These are phyloP conservation scores for Ceratobasidium papillatum DNA, from an alignment of 1,284 basidiomycete species.

Conservation along the genomic window DNA sequence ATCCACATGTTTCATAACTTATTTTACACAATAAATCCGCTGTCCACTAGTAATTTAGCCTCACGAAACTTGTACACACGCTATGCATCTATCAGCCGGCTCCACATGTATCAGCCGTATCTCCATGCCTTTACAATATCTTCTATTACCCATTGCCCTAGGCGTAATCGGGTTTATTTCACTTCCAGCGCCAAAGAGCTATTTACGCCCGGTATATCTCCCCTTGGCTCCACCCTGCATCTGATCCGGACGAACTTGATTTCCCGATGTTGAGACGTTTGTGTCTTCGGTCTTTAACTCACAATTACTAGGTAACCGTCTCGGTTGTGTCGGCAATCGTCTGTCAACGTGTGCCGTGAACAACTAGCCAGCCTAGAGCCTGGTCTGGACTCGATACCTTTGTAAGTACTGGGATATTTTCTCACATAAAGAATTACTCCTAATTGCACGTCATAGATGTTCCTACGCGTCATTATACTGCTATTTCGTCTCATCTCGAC, in stretches of 20 bases:
- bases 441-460: slow-evolving; percentile 20
- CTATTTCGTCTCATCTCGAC: slow-evolving; percentile 17
- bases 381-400: slow-evolving; percentile 1
- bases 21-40: neutral
- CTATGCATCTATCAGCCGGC: neutral
- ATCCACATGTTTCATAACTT: neutral
- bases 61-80: neutral
- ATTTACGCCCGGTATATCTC: neutral
- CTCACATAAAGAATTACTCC: slow-evolving; percentile 3
- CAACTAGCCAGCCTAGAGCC: neutral
- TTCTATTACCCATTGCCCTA: neutral
- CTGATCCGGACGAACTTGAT: neutral
- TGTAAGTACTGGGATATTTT: neutral
- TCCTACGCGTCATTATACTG: slow-evolving; percentile 22
- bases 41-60: neutral
- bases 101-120: neutral
- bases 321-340: neutral
- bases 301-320: slow-evolving; percentile 12
- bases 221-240: neutral
- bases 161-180: neutral
- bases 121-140: neutral
- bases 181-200: neutral
- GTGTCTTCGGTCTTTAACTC: slow-evolving; percentile 5
- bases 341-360: neutral
- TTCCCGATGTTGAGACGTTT: neutral